These are phyloP conservation scores for Hippophae gyantsensis DNA, from an alignment of 306 rosid species.

Conservation along the genomic window DNA sequence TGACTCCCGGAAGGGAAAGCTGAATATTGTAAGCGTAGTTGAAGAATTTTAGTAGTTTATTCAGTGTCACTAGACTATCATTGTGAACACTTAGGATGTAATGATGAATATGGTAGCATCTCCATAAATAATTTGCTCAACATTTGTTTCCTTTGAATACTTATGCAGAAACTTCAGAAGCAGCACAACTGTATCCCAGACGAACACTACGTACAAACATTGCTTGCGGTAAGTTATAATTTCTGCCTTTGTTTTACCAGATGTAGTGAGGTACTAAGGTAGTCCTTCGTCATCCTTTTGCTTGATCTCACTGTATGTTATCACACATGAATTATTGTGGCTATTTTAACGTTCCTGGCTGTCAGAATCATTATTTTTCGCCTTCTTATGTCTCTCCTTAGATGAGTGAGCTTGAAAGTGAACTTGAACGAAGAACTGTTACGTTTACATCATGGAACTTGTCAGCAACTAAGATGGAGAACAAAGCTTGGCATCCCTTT, in stretches of 20 bases:
- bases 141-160: constrained; percentile 23
- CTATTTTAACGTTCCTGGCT: no score
- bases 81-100: no score
- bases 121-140: constrained; percentile 7
- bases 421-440: constrained; percentile 81
- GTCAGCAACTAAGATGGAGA: constrained; percentile 62
- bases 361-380: background rate
- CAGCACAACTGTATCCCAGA: constrained; percentile 99
- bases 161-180: constrained; percentile 90
- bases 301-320: no score
- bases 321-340: no score
- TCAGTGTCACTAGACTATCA: no score
- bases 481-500: constrained; percentile 90
- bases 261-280: constrained; percentile 6
- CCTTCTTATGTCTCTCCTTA: constrained; percentile 21
- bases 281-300: background rate
- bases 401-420: constrained; percentile 69
- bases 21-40: constrained; percentile 58
- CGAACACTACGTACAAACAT: constrained; percentile 81
- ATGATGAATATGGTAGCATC: background rate
- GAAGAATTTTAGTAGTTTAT: no score
- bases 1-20: constrained; percentile 69
- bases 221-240: constrained; percentile 61
- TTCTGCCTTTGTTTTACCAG: constrained; percentile 5
- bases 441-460: constrained; percentile 80